phyloP scores from a whole-genome alignment of 2,329 filamentous ascomycete genomes.

The Gnomoniopsis sp. region DNA sequence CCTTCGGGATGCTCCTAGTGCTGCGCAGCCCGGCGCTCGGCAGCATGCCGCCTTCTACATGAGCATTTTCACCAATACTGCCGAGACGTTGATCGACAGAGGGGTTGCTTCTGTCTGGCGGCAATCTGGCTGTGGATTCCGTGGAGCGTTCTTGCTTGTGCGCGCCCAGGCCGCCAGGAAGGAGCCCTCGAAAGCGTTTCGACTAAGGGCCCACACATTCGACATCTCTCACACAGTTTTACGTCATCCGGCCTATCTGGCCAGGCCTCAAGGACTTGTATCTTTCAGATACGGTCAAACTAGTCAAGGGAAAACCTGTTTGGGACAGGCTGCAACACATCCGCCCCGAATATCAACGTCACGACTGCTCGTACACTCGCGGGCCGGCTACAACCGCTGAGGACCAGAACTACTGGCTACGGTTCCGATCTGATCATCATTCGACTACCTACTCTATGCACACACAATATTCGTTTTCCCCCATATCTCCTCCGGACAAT shows the following conservation, averaged over 20 bases:
- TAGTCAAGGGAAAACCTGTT: background rate
- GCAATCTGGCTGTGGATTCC: background rate
- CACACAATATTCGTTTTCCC: no score
- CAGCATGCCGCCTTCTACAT: background rate
- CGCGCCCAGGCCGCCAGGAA: no score
- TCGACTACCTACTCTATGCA: no score
- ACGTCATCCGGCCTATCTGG: constrained; percentile 12
- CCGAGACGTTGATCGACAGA: constrained; percentile 9
- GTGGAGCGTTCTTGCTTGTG: no score
- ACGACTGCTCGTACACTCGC: no score
- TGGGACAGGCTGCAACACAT: background rate
- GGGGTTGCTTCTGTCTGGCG: background rate
- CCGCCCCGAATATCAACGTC: background rate
- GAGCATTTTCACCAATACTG: background rate
- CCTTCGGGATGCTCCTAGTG: background rate
- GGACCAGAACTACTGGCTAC: background rate
- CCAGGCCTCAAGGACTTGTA: background rate
- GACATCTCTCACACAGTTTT: background rate
- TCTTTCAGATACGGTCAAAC: background rate
- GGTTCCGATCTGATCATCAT: background rate
- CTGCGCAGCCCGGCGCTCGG: background rate
- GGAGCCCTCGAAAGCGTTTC: background rate
- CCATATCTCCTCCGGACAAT: no score
- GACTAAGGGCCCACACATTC: background rate
- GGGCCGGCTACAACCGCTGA: background rate